A percentile compares a stretch with the other conserved stretches of the same genome.
These are phyloP conservation scores for Populus ilicifolia DNA, from an alignment of 345 rosid genomes.

Conservation along the genomic window DNA sequence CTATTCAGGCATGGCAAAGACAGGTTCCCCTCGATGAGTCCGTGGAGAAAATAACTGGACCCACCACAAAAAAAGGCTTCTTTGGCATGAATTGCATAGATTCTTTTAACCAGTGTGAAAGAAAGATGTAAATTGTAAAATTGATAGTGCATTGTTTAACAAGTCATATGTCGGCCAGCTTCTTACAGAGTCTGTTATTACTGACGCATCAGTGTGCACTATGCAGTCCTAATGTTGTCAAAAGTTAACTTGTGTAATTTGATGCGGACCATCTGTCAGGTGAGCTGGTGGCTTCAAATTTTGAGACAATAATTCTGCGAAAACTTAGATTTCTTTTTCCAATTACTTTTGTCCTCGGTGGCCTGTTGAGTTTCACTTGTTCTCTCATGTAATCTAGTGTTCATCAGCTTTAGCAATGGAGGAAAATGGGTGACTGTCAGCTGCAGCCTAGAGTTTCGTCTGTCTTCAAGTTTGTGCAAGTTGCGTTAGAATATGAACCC, in stretches of 20 bases:
- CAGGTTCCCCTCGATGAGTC: conserved; percentile 57
- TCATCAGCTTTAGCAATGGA: not conserved
- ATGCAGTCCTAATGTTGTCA: conserved; percentile 2
- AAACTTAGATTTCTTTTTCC: not conserved
- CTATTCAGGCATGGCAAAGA: conserved; percentile 55
- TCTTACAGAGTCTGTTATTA: not conserved
- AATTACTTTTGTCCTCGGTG: not conserved
- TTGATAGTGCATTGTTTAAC: not conserved
- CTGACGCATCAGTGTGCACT: not conserved
- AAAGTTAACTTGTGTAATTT: not conserved
- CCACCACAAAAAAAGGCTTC: not conserved
- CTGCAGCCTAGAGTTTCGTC: not conserved
- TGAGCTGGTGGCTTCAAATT: conserved; percentile 21
- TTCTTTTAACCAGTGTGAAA: not conserved
- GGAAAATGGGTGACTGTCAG: not conserved
- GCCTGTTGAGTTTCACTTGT: not conserved
- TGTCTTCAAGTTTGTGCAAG: not conserved
- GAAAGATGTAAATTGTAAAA: not conserved
- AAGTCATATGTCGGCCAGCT: not conserved
- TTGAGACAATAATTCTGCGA: not conserved
- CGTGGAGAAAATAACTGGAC: conserved; percentile 45
- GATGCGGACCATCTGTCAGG: not conserved
- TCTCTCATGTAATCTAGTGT: not conserved
- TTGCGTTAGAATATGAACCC: not conserved
- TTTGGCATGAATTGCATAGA: not conserved